Conservation (phyloP, 768 basidiomycete genomes). For the Mycena leptocephala region DNA sequence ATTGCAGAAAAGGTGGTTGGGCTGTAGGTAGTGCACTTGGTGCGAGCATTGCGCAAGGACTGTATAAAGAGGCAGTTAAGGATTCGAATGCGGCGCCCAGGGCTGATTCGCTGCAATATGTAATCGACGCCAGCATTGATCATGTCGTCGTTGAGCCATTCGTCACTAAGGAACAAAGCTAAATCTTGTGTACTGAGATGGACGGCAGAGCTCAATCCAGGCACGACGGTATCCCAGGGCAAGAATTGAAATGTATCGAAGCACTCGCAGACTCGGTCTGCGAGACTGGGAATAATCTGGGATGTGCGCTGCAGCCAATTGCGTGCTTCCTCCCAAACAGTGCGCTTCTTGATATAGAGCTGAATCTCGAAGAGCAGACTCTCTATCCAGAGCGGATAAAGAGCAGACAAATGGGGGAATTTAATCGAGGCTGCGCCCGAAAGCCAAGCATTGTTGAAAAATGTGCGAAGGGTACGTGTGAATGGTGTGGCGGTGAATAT, state of each 20-base stretch:
- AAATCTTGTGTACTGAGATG: background rate
- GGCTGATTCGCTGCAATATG: background rate
- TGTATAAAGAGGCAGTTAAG: slow-evolving; percentile 1
- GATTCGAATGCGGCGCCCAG: background rate
- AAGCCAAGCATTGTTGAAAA: no score
- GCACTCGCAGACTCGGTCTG: background rate
- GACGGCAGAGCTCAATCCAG: background rate
- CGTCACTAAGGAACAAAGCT: background rate
- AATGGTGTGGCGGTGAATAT: no score
- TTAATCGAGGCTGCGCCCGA: no score
- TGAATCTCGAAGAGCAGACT: background rate
- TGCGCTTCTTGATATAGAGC: background rate
- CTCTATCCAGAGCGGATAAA: background rate
- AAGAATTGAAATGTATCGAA: background rate
- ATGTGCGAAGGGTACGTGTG: no score
- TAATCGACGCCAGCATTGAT: slow-evolving; percentile 4
- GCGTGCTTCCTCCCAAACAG: background rate
- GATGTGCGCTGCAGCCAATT: background rate
- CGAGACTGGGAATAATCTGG: no score
- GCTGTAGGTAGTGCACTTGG: background rate
- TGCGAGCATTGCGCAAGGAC: background rate
- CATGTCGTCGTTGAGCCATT: slow-evolving; percentile 9
- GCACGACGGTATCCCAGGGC: background rate
- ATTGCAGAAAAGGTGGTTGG: background rate
- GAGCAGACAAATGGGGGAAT: background rate